phyloP scores from a whole-genome alignment of 1,139 yeast genomes.

The Pichia sp. region DNA sequence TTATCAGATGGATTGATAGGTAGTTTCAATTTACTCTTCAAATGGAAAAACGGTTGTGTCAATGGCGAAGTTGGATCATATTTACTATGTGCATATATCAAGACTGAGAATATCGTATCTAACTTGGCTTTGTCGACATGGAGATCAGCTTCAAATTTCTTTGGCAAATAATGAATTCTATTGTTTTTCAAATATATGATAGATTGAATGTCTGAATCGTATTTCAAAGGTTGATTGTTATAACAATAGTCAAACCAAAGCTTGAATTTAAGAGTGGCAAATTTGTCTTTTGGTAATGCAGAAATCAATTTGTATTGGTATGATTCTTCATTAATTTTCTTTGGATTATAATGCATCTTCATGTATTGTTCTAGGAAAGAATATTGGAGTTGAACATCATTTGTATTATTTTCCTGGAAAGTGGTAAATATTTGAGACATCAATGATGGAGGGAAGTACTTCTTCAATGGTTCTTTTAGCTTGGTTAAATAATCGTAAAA shows the following conservation, averaged over 20 bases:
- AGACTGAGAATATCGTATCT: conserved; percentile 15
- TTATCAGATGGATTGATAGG: conserved; percentile 18
- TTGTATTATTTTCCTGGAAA: neutral
- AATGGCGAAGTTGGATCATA: conserved; percentile 14
- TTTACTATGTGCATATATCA: conserved; percentile 23
- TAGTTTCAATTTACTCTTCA: conserved; percentile 16
- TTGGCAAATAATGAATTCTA: conserved; percentile 14
- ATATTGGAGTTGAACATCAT: conserved; percentile 7
- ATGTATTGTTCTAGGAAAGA: conserved; percentile 10
- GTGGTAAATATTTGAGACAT: conserved; percentile 9
- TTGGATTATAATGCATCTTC: conserved; percentile 8
- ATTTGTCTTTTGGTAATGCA: conserved; percentile 6
- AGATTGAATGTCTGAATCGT: conserved; percentile 15
- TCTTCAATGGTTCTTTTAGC: neutral
- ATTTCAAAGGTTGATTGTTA: conserved; percentile 11
- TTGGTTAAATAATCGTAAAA: conserved; percentile 7
- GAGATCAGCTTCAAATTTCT: conserved; percentile 10
- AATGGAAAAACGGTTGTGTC: conserved; percentile 14
- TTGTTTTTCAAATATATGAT: conserved; percentile 16
- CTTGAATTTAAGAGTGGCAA: conserved; percentile 10
- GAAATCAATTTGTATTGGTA: conserved; percentile 16
- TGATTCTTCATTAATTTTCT: conserved; percentile 3
- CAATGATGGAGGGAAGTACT: conserved; percentile 15
- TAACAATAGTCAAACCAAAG: conserved; percentile 17
- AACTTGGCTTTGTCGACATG: neutral